Conservation (phyloP, 2,329 filamentous ascomycete species). For the Colletotrichum brevisporum region DNA sequence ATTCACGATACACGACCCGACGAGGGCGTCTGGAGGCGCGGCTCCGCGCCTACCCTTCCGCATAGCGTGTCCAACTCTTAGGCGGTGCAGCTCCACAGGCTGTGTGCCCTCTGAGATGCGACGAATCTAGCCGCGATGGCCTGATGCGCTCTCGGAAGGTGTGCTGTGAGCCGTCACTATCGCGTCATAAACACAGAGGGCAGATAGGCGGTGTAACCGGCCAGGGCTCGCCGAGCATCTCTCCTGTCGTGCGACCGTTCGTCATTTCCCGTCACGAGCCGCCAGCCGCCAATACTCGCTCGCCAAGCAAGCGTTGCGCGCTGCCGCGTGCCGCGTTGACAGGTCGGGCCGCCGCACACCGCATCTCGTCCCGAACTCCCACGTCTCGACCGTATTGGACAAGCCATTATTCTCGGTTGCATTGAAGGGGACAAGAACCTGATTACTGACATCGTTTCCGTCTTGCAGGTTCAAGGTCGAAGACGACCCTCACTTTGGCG, state of each 20-base stretch:
- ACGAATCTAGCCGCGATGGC: slow-evolving; percentile 21
- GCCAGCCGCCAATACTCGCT: slow-evolving; percentile 11
- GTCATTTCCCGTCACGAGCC: slow-evolving; percentile 8
- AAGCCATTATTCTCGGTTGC: slow-evolving; percentile 12
- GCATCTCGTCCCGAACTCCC: slow-evolving; percentile 7
- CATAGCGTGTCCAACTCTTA: slow-evolving; percentile 17
- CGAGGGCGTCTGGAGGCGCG: slow-evolving; percentile 1
- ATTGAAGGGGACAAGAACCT: not conserved
- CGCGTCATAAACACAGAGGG: slow-evolving; percentile 1
- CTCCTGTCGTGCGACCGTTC: slow-evolving; percentile 15
- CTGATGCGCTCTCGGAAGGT: slow-evolving; percentile 22
- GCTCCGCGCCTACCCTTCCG: slow-evolving; percentile 25
- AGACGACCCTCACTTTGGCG: slow-evolving; percentile 59
- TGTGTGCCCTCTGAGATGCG: slow-evolving; percentile 13
- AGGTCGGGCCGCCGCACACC: slow-evolving; percentile 33
- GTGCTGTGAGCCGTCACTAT: slow-evolving; percentile 17
- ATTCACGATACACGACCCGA: slow-evolving; percentile 1
- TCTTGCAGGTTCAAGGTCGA: slow-evolving; percentile 67
- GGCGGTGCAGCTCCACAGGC: slow-evolving; percentile 7
- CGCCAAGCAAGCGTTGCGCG: slow-evolving; percentile 17
- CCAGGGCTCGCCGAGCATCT: slow-evolving; percentile 1
- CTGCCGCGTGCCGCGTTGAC: slow-evolving; percentile 35
- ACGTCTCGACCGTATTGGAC: slow-evolving; percentile 4
- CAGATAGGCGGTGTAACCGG: slow-evolving; percentile 10
- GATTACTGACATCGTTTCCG: slow-evolving; percentile 43